These are phyloP conservation scores for Incumbomyces delicatus DNA, from an alignment of 2,329 filamentous ascomycete genomes.

Conservation along the genomic window DNA sequence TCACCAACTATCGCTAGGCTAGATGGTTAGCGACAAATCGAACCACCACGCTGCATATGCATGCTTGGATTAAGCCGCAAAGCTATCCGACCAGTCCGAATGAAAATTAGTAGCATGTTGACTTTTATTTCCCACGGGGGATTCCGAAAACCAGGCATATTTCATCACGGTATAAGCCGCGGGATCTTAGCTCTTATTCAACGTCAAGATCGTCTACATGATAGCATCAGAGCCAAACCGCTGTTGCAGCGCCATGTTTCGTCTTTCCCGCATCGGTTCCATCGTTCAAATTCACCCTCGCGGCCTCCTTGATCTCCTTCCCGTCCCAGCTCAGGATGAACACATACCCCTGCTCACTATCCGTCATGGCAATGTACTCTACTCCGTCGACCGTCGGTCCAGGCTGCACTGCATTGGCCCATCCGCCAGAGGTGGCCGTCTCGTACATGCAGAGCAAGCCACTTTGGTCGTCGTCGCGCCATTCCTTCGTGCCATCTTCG, in stretches of 20 bases:
- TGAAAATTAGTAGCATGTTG: no score
- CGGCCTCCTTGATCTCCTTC: constrained; percentile 15
- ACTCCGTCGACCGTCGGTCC: constrained; percentile 20
- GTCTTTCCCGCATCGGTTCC: constrained; percentile 10
- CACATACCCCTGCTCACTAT: constrained; percentile 20
- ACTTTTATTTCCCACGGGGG: not conserved
- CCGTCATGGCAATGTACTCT: constrained; percentile 24
- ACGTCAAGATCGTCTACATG: no score
- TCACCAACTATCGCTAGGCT: no score
- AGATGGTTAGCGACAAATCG: no score
- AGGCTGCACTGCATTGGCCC: constrained; percentile 22
- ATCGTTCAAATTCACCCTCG: constrained; percentile 13
- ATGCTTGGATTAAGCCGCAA: no score
- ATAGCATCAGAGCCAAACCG: constrained; percentile 19
- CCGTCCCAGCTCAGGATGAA: constrained; percentile 21
- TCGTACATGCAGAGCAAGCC: constrained; percentile 18
- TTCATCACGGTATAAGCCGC: no score
- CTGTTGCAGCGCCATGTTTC: constrained; percentile 18
- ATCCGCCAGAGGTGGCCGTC: constrained; percentile 19
- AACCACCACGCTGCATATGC: no score
- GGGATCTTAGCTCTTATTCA: no score
- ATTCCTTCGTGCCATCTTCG: not conserved
- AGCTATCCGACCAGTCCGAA: no score
- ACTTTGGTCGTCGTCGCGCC: constrained; percentile 7
- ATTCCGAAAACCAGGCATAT: no score